phyloP scores from a whole-genome alignment of 305 asterid species.

The Vinca major region DNA sequence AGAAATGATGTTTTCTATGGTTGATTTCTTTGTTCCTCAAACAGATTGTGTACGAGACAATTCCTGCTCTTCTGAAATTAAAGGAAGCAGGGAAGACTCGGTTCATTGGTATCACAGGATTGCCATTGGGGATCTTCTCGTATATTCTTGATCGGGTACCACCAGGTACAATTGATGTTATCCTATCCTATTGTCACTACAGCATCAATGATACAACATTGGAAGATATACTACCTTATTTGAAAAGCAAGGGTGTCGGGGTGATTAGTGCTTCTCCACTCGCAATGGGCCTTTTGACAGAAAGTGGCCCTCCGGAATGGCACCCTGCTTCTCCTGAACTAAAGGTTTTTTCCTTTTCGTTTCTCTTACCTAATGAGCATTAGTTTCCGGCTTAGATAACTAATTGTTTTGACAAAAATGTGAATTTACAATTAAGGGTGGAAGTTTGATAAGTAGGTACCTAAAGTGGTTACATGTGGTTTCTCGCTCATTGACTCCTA shows the following conservation, averaged over 20 bases:
- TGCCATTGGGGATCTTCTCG: conserved; percentile 64
- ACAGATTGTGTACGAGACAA: conserved; percentile 85
- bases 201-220: conserved; percentile 62
- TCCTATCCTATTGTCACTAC: conserved; percentile 84
- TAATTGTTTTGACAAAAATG: not conserved
- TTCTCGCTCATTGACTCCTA: too few species aligned
- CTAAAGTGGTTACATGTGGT: too few species aligned
- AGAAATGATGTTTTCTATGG: conserved; percentile 3
- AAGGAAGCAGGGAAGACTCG: conserved; percentile 75
- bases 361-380: conserved; percentile 7
- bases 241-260: conserved; percentile 88
- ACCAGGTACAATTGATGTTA: conserved; percentile 66
- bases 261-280: conserved; percentile 90
- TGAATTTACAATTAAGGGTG: too few species aligned
- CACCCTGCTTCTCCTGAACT: conserved; percentile 89
- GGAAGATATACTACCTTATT: conserved; percentile 72
- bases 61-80: conserved; percentile 75
- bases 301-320: conserved; percentile 87
- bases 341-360: conserved; percentile 39
- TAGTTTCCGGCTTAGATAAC: conserved; percentile 1
- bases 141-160: conserved; percentile 79
- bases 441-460: too few species aligned
- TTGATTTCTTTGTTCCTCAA: conserved; percentile 17
- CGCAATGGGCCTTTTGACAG: conserved; percentile 94
- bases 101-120: conserved; percentile 89